Percentiles rank a stretch among this genome's conserved stretches.
phyloP scores from a whole-genome alignment of 352 stramenopile genomes.

The Globisporangium apiculatum region DNA sequence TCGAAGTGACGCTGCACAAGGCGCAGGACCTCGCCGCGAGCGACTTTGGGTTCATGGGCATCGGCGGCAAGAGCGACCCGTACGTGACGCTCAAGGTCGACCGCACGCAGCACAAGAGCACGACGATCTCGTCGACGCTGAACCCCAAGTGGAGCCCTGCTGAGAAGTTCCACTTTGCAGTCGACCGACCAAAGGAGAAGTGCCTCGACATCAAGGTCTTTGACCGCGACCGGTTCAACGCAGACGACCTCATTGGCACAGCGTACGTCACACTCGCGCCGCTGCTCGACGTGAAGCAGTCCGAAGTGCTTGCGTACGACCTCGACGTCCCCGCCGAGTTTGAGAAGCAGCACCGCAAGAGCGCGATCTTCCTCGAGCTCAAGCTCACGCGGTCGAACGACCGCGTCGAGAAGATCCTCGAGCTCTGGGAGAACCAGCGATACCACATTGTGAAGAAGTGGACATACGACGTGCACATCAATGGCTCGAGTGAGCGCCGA shows the following conservation, averaged over 20 bases:
- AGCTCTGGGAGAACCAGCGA: slow-evolving; percentile 85
- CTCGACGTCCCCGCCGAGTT: slow-evolving; percentile 51
- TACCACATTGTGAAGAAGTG: slow-evolving; percentile 74
- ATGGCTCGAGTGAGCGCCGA: slow-evolving; percentile 54
- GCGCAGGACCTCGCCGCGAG: slow-evolving; percentile 44
- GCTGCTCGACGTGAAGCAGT: slow-evolving; percentile 35
- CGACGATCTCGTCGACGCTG: slow-evolving; percentile 32
- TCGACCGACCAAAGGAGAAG: slow-evolving; percentile 49
- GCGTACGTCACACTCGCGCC: slow-evolving; percentile 40
- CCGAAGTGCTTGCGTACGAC: slow-evolving; percentile 44
- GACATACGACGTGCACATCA: slow-evolving; percentile 52
- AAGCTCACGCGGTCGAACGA: slow-evolving; percentile 37
- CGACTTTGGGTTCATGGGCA: slow-evolving; percentile 60
- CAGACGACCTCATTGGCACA: slow-evolving; percentile 51
- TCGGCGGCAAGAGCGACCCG: slow-evolving; percentile 72
- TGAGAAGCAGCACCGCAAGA: slow-evolving; percentile 53
- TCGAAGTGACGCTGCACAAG: slow-evolving; percentile 54
- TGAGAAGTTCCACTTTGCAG: slow-evolving; percentile 54
- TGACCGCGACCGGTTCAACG: slow-evolving; percentile 54
- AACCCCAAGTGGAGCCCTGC: slow-evolving; percentile 48
- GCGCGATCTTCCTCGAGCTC: slow-evolving; percentile 53
- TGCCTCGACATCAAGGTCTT: slow-evolving; percentile 50
- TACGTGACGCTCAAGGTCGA: slow-evolving; percentile 65
- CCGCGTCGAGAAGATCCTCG: slow-evolving; percentile 54
- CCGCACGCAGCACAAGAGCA: slow-evolving; percentile 36